phyloP scores from a whole-genome alignment of 176 grass and related monocot species.

The Olyra latifolia region DNA sequence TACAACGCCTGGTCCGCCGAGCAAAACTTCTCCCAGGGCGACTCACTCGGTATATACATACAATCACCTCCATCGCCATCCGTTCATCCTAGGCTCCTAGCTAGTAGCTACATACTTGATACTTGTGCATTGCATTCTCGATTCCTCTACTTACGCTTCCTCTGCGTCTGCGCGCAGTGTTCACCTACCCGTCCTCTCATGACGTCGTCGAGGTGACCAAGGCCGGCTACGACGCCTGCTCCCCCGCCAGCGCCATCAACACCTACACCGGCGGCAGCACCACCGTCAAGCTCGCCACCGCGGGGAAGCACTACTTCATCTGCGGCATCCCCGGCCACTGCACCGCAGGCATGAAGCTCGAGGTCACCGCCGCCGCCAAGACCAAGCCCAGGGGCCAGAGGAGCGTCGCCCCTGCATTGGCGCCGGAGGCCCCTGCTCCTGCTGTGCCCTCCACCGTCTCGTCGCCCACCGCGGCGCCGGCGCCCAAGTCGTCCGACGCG shows the following conservation, averaged over 20 bases:
- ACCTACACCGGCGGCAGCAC: conserved; percentile 29
- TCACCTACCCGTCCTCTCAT: conserved; percentile 51
- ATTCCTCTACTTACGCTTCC: no score
- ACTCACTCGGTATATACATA: conserved; percentile 31
- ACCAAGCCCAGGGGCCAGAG: conserved; percentile 27
- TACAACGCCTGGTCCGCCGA: conserved; percentile 32
- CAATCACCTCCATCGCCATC: background rate
- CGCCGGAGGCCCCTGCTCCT: background rate
- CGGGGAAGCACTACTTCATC: conserved; percentile 84
- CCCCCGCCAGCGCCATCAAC: conserved; percentile 42
- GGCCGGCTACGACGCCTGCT: conserved; percentile 61
- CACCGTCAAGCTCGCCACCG: conserved; percentile 37
- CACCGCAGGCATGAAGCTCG: conserved; percentile 70
- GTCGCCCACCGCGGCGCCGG: conserved; percentile 22
- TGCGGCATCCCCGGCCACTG: conserved; percentile 68
- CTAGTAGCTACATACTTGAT: no score
- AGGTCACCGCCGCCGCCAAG: conserved; percentile 35
- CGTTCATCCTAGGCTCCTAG: no score
- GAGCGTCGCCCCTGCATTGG: conserved; percentile 9
- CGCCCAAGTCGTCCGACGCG: conserved; percentile 38
- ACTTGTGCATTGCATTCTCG: no score
- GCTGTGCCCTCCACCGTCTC: background rate
- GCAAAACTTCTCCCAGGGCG: conserved; percentile 33
- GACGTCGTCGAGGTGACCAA: conserved; percentile 72
- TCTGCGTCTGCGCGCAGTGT: conserved; percentile 25